These are phyloP conservation scores for Neofusicoccum umdonicola DNA, from an alignment of 2,329 filamentous ascomycete genomes.

Conservation along the genomic window DNA sequence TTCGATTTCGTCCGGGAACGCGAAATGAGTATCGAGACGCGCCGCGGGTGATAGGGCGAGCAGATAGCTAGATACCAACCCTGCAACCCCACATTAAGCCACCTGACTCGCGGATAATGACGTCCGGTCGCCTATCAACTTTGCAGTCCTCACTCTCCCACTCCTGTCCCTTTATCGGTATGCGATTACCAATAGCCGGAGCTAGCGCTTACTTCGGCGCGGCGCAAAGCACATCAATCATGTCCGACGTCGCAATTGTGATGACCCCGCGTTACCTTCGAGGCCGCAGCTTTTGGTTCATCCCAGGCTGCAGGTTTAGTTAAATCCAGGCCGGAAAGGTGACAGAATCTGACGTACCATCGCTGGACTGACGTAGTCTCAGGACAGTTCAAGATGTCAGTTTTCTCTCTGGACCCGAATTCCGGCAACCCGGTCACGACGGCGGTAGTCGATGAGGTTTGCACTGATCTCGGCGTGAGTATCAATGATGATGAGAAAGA, in stretches of 20 bases:
- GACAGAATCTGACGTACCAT: too few species aligned
- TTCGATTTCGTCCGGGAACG: too few species aligned
- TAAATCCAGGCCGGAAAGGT: background rate
- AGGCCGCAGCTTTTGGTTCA: background rate
- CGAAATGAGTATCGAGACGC: background rate
- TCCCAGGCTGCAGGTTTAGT: background rate
- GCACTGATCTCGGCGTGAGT: constrained; percentile 31
- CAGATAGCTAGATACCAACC: background rate
- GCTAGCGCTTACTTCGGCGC: constrained; percentile 8
- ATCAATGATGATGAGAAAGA: constrained; percentile 37
- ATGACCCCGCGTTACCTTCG: background rate
- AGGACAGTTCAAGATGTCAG: constrained; percentile 30
- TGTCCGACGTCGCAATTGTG: background rate
- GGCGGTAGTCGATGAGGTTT: constrained; percentile 32
- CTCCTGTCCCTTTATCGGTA: constrained; percentile 4
- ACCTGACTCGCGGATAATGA: background rate
- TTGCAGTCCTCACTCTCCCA: background rate
- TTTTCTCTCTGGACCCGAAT: constrained; percentile 36
- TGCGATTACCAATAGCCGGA: constrained; percentile 4
- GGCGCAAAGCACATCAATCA: background rate
- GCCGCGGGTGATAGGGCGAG: background rate
- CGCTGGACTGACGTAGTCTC: background rate
- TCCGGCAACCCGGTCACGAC: constrained; percentile 34
- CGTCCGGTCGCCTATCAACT: background rate
- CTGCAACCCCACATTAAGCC: background rate